phyloP scores from a whole-genome alignment of 2,329 filamentous ascomycete genomes.

The Alternaria conjuncta region DNA sequence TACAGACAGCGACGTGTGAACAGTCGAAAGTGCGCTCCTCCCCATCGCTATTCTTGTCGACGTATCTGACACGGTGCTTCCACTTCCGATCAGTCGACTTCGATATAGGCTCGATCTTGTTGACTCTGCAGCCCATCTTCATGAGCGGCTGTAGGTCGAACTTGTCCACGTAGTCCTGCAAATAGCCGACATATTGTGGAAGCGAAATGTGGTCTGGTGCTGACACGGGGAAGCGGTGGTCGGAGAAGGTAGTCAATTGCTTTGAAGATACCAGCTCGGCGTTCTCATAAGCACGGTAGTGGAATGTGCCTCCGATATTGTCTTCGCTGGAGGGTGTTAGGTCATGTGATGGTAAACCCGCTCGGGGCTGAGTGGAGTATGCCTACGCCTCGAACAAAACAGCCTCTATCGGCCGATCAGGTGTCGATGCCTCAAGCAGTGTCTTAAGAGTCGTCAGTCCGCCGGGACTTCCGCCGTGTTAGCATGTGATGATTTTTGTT shows the following conservation, averaged over 20 bases:
- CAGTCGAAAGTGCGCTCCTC: constrained; percentile 33
- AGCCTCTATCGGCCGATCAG: constrained; percentile 49
- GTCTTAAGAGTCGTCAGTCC: constrained; percentile 40
- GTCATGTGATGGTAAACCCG: neutral
- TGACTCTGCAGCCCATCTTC: constrained; percentile 36
- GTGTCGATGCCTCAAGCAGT: constrained; percentile 38
- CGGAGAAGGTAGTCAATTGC: constrained; percentile 59
- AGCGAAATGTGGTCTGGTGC: constrained; percentile 47
- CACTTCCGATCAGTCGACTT: constrained; percentile 25
- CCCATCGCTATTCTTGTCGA: constrained; percentile 15
- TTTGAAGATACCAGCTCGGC: constrained; percentile 60
- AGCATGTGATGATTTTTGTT: constrained; percentile 1
- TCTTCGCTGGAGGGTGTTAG: constrained; percentile 36
- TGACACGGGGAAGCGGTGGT: constrained; percentile 53
- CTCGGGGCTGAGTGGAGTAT: neutral
- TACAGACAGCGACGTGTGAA: constrained; percentile 40
- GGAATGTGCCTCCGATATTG: constrained; percentile 57
- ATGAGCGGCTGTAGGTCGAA: constrained; percentile 33
- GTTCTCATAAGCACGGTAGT: constrained; percentile 57
- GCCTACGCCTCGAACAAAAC: constrained; percentile 53
- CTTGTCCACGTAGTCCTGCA: constrained; percentile 35
- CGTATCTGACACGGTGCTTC: constrained; percentile 40
- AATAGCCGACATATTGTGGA: constrained; percentile 41
- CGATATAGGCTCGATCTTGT: constrained; percentile 25
- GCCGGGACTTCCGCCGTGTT: constrained; percentile 24